Conservation (phyloP, 768 basidiomycete genomes). For the Boletus tylopilopsis region DNA sequence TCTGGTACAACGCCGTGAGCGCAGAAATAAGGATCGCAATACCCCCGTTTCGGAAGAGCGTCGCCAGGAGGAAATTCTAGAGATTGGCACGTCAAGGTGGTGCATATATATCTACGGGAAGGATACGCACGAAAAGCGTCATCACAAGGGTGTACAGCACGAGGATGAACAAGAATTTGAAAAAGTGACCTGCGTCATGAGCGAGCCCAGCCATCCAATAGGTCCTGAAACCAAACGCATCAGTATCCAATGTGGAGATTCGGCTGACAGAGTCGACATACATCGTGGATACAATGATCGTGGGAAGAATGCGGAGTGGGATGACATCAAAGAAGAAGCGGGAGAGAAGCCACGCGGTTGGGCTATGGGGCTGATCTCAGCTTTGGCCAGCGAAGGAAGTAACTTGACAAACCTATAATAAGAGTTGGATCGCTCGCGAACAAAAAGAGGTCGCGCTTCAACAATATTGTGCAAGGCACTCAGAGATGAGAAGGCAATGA, state of each 20-base stretch:
- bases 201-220: slow-evolving; percentile 96
- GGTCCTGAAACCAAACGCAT: slow-evolving; percentile 42
- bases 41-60: slow-evolving; percentile 79
- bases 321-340: slow-evolving; percentile 86
- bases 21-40: slow-evolving; percentile 88
- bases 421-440: slow-evolving; percentile 79
- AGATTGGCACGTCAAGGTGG: background rate
- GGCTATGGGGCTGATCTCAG: slow-evolving; percentile 40
- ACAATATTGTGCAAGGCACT: slow-evolving; percentile 90
- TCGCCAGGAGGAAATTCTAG: slow-evolving; percentile 88
- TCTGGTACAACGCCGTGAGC: slow-evolving; percentile 69
- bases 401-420: slow-evolving; percentile 68
- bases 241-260: background rate
- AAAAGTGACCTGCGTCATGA: slow-evolving; percentile 74
- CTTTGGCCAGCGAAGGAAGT: background rate
- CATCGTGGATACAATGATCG: slow-evolving; percentile 83
- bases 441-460: slow-evolving; percentile 78
- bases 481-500: slow-evolving; percentile 87
- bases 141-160: slow-evolving; percentile 81
- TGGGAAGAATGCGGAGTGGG: slow-evolving; percentile 85
- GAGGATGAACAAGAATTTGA: slow-evolving; percentile 92
- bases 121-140: slow-evolving; percentile 71
- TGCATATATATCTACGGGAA: background rate
- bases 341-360: slow-evolving; percentile 88
- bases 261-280: slow-evolving; percentile 34